Conservation (phyloP, 441 rosid genomes). For the Corymbia calophylla region DNA sequence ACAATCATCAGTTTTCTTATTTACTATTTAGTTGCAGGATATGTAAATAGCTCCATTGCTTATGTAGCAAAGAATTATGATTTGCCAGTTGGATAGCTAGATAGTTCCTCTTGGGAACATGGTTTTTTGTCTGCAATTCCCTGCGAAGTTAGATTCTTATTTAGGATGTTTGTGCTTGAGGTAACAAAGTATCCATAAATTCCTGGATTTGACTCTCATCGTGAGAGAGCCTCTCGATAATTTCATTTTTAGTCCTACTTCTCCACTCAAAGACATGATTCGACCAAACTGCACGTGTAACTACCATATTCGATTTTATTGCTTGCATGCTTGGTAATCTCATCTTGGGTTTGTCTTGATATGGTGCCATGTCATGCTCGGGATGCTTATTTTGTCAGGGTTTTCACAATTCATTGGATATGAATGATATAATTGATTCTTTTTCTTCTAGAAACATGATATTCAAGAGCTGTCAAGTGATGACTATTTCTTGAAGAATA, state of each 20-base stretch:
- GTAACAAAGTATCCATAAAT: background rate
- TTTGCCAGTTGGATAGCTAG: background rate
- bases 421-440: background rate
- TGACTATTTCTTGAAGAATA: constrained; percentile 86
- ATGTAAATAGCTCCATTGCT: background rate
- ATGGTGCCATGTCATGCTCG: background rate
- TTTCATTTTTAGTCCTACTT: background rate
- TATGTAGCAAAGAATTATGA: background rate
- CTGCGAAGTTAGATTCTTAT: background rate
- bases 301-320: background rate
- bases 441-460: constrained; percentile 39
- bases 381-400: background rate
- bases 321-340: background rate
- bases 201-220: background rate
- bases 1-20: background rate
- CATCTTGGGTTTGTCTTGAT: background rate
- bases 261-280: background rate
- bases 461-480: constrained; percentile 63
- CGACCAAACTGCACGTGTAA: background rate
- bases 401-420: background rate
- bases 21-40: background rate
- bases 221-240: background rate
- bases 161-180: background rate
- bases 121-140: background rate
- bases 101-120: background rate